Percentiles rank a stretch among this genome's conserved stretches.
These are phyloP conservation scores for Gaeumannomyces tritici DNA, from an alignment of 2,329 filamentous ascomycete genomes.

Conservation along the genomic window DNA sequence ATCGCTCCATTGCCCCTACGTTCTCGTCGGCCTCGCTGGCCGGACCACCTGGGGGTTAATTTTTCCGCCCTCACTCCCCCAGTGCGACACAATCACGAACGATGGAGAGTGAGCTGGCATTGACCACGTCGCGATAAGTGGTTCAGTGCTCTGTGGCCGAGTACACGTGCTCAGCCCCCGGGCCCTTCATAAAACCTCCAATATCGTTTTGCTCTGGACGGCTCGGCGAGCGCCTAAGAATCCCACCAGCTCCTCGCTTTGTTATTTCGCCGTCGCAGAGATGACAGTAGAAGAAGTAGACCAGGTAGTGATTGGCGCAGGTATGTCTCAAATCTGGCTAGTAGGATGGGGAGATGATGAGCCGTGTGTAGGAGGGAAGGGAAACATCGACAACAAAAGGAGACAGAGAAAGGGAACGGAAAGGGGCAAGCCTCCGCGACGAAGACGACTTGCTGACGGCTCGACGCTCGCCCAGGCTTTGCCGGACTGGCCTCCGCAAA, in stretches of 20 bases:
- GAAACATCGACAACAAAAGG: too few relatives aligned
- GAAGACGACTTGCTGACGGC: background rate
- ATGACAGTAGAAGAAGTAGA: background rate
- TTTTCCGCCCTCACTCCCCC: too few relatives aligned
- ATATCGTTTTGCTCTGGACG: background rate
- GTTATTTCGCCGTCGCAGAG: too few relatives aligned
- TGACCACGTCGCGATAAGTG: background rate
- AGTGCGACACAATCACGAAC: too few relatives aligned
- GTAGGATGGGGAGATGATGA: background rate
- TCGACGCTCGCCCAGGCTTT: conserved; percentile 12
- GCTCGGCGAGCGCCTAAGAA: background rate
- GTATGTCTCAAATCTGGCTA: background rate
- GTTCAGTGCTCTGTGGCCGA: background rate
- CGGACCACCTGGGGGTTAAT: too few relatives aligned
- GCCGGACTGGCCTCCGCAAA: conserved; percentile 51
- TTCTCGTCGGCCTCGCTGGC: too few relatives aligned
- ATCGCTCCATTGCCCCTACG: too few relatives aligned
- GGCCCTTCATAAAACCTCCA: background rate
- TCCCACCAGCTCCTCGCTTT: background rate
- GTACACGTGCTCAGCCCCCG: too few relatives aligned
- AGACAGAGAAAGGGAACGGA: background rate
- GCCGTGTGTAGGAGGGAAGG: too few relatives aligned
- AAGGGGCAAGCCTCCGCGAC: background rate
- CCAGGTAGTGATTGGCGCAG: background rate
- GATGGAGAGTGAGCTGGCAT: too few relatives aligned